phyloP scores from a whole-genome alignment of 345 rosid species.

The Punica granatum region DNA sequence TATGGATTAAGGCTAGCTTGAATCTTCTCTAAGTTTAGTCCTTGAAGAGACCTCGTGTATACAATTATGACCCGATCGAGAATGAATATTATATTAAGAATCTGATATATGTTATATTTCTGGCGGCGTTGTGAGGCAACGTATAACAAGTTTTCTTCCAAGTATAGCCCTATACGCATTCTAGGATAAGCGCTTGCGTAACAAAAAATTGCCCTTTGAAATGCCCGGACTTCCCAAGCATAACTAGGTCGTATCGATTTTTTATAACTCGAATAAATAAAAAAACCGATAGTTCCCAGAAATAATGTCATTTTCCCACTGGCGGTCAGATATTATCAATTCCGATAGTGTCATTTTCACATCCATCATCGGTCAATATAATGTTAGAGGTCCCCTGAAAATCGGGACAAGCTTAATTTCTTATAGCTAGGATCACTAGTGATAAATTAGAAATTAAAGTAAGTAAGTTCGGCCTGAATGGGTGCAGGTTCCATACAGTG shows the following conservation, averaged over 20 bases:
- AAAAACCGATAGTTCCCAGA: background rate
- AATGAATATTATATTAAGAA: background rate
- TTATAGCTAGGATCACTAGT: background rate
- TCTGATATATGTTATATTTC: background rate
- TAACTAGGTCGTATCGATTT: background rate
- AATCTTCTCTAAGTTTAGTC: background rate
- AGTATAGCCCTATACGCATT: background rate
- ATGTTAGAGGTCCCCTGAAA: background rate
- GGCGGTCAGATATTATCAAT: background rate
- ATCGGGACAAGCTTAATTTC: background rate
- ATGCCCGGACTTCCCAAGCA: background rate
- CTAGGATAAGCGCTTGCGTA: background rate
- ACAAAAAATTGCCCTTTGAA: background rate
- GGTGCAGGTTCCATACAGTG: conserved; percentile 47
- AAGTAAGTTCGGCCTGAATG: too few relatives aligned
- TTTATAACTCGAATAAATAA: background rate
- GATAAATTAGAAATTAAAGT: too few relatives aligned
- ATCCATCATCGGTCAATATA: background rate
- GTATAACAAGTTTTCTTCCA: background rate
- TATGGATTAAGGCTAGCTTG: background rate
- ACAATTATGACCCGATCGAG: background rate
- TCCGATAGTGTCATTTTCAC: background rate
- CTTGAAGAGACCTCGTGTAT: background rate
- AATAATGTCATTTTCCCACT: background rate
- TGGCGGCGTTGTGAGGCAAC: background rate